A percentile compares a stretch with the other conserved stretches of the same genome.
Evolutionary conservation across 768 basidiomycete genomes (phyloP).

Genomic region (Obba rivulosa): DNA sequence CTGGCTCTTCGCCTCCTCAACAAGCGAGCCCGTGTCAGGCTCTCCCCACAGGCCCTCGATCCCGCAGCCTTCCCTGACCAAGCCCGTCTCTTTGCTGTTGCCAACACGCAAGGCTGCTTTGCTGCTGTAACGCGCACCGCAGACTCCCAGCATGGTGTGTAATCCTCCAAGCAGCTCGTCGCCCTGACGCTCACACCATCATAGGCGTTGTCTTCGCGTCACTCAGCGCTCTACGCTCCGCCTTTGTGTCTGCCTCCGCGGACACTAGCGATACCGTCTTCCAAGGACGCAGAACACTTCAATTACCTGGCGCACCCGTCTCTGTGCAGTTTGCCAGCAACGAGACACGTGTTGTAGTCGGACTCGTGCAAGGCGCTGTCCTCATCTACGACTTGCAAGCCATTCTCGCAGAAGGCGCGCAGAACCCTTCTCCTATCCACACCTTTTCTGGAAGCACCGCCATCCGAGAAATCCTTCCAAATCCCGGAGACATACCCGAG

Average conservation of each 20-base stretch:
- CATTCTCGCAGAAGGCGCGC: slow-evolving; percentile 42
- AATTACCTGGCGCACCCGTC: slow-evolving; percentile 43
- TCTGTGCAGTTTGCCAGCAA: slow-evolving; percentile 51
- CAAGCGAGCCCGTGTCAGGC: slow-evolving; percentile 58
- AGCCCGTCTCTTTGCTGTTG: slow-evolving; percentile 51
- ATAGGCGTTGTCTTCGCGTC: slow-evolving; percentile 60
- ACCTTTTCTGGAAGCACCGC: slow-evolving; percentile 39
- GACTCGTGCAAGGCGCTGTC: slow-evolving; percentile 53
- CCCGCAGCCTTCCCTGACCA: slow-evolving; percentile 36
- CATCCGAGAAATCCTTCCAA: slow-evolving; percentile 53
- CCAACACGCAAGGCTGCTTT: slow-evolving; percentile 66
- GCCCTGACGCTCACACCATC: slow-evolving; percentile 1
- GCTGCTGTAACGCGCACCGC: slow-evolving; percentile 46
- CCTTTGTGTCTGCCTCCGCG: slow-evolving; percentile 38
- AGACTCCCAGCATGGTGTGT: slow-evolving; percentile 33
- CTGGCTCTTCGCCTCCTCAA: slow-evolving; percentile 33
- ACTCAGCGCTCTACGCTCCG: slow-evolving; percentile 53
- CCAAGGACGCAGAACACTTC: slow-evolving; percentile 45
- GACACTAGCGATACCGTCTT: slow-evolving; percentile 37
- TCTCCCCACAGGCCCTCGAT: slow-evolving; percentile 50
- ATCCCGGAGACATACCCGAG: slow-evolving; percentile 58
- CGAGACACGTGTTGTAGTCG: slow-evolving; percentile 57
- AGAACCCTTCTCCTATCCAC: slow-evolving; percentile 42
- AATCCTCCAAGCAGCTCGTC: neutral
- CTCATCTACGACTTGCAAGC: slow-evolving; percentile 52